phyloP scores from a whole-genome alignment of 2,329 filamentous ascomycete species.

The Fusarium duplospermum region DNA sequence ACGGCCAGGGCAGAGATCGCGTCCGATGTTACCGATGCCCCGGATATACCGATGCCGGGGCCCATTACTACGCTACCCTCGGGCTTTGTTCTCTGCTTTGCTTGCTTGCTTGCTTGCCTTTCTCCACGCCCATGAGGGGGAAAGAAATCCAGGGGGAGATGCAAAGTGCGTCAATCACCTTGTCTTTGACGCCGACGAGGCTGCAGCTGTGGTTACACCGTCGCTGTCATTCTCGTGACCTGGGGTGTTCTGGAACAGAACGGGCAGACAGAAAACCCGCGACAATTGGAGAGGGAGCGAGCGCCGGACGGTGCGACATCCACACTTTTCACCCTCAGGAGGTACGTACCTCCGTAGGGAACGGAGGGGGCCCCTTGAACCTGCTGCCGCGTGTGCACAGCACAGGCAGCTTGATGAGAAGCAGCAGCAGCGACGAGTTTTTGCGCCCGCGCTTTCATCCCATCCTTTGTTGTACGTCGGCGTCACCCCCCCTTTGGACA shows the following conservation, averaged over 20 bases:
- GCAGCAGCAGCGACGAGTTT: conserved; percentile 2
- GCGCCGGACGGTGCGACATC: conserved; percentile 15
- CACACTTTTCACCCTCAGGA: background rate
- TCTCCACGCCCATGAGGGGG: background rate
- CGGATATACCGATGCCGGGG: conserved; percentile 29
- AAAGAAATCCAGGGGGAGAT: background rate
- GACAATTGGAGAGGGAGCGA: conserved; percentile 27
- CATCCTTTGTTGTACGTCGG: conserved; percentile 14
- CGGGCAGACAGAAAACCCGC: conserved; percentile 10
- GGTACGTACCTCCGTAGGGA: conserved; percentile 25
- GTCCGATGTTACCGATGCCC: conserved; percentile 31
- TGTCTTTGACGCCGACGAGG: conserved; percentile 4
- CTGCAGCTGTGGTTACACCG: conserved; percentile 18
- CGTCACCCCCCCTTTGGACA: background rate
- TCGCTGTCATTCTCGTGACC: background rate
- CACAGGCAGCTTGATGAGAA: background rate
- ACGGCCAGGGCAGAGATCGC: background rate
- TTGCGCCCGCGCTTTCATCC: conserved; percentile 20
- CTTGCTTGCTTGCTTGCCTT: background rate
- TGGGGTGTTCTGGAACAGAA: background rate
- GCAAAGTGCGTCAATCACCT: background rate
- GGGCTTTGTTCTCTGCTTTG: background rate
- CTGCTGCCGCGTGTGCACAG: background rate
- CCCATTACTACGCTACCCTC: background rate
- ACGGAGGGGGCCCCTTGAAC: background rate